Conservation (phyloP, 768 basidiomycete species). For the Hirschioporus abietinus region DNA sequence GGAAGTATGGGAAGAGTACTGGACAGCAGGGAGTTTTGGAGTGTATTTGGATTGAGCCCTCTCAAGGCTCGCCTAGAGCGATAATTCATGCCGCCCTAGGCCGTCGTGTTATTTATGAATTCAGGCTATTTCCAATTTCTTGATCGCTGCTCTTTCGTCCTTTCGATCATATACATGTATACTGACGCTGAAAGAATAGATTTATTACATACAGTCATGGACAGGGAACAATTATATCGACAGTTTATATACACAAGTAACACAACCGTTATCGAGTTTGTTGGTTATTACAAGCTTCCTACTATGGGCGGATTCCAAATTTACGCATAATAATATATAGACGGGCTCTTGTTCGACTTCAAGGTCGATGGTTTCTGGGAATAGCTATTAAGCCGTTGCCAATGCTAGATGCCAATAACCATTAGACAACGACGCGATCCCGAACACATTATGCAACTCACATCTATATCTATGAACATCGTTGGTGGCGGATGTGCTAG, state of each 20-base stretch:
- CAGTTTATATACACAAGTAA: background rate
- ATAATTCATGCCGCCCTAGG: background rate
- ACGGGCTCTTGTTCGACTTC: too few relatives aligned
- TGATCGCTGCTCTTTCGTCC: too few relatives aligned
- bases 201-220: background rate
- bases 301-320: background rate
- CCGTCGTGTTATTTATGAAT: background rate
- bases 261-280: background rate
- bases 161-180: background rate
- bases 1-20: constrained; percentile 46
- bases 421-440: too few relatives aligned
- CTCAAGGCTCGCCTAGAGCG: constrained; percentile 9
- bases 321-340: background rate
- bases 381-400: too few relatives aligned
- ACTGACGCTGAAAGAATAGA: background rate
- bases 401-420: too few relatives aligned
- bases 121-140: too few relatives aligned
- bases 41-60: constrained; percentile 17
- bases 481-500: background rate
- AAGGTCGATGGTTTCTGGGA: too few relatives aligned
- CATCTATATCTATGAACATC: background rate
- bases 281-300: background rate
- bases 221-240: background rate
- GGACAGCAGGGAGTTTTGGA: constrained; percentile 61
- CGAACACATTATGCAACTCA: too few relatives aligned